Conservation (phyloP, 495 filamentous ascomycete species). For the Trichoderma asperelloides region DNA sequence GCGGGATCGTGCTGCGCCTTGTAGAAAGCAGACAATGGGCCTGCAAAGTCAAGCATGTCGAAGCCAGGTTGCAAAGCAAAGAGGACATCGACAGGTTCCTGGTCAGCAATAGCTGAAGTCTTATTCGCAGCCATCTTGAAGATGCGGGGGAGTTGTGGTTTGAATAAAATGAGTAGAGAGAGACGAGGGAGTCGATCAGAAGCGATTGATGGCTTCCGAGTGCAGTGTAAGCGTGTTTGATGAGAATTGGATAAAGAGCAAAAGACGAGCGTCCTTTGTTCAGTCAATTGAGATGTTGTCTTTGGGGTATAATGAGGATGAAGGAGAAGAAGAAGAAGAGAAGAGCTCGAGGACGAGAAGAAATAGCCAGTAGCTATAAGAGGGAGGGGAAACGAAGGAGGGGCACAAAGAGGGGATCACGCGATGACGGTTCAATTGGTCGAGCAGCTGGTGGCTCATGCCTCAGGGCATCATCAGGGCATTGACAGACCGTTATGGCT, state of each 20-base stretch:
- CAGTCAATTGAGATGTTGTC: neutral
- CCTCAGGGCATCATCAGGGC: neutral
- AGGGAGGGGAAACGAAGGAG: neutral
- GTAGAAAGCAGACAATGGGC: constrained; percentile 56
- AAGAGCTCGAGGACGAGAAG: constrained; percentile 9
- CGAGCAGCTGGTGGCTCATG: neutral
- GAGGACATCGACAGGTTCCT: constrained; percentile 41
- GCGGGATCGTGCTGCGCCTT: constrained; percentile 51
- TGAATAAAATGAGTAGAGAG: constrained; percentile 3
- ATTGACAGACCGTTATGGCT: neutral
- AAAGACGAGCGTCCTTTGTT: neutral
- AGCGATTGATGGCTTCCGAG: constrained; percentile 10
- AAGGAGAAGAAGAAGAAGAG: constrained; percentile 7
- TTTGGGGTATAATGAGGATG: constrained; percentile 7
- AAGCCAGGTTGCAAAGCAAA: constrained; percentile 42
- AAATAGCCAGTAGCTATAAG: constrained; percentile 9
- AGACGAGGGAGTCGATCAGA: constrained; percentile 9
- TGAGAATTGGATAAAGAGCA: neutral
- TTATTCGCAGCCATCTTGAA: constrained; percentile 39
- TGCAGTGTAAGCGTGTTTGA: neutral
- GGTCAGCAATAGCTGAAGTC: constrained; percentile 34
- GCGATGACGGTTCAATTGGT: constrained; percentile 1
- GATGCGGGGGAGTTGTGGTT: constrained; percentile 12
- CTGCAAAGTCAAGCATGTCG: constrained; percentile 54
- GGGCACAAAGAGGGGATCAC: constrained; percentile 1